Evolutionary conservation across 176 grass and related monocot species (phyloP), one percentile per base, ranked within the genome.

Genomic region (Poa pratensis): DNA sequence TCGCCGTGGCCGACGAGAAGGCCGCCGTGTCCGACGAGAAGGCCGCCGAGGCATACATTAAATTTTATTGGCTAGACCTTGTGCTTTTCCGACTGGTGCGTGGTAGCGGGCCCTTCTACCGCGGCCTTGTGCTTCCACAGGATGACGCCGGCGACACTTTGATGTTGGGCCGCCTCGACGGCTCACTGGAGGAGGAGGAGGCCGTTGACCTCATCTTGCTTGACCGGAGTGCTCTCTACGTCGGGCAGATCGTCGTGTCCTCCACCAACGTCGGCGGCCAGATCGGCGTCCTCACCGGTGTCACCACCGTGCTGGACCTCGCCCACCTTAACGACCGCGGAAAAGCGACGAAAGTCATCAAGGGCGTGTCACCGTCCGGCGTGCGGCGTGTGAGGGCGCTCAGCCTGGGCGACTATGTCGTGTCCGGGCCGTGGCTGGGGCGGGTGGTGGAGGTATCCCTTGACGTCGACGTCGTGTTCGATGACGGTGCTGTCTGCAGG

Each of bases 401-500:
- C 32, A 35, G 0, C 72, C 16, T n/a, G 2, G 83, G 83, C 14
- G 83, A 85, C 48, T 85, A 77, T 22, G 48, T 77, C 15, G 28
- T 49, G 39, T 18, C 13, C 19, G 34, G 49, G 15, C 14, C 15
- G 5, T 73, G 59, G 73, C 73, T 85, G 32, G 83, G 73, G 20
- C 73, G 61, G 16, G 73, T 69, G 46, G 48, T 77, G 6, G 73
- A 77, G 32, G 45, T 85, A 5, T 27, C 30, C 9, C 1, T 55
- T 3, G 48, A 66, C 9, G 61, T 43, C n/a, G 48, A 85, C 59
- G 48, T 85, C 45, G 2, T 12, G 43, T 85, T 85, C 73, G 73
- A 77, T 73, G 48, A 85, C 30, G 73, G 83, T 22, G 74, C 83
- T 7, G 22, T 50, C 20, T 83, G 54, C 27, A 15, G 40, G 54